A percentile compares a stretch with the other conserved stretches of the same genome.
Conservation (phyloP, 768 basidiomycete genomes). For the Nevesoporus exiguus region DNA sequence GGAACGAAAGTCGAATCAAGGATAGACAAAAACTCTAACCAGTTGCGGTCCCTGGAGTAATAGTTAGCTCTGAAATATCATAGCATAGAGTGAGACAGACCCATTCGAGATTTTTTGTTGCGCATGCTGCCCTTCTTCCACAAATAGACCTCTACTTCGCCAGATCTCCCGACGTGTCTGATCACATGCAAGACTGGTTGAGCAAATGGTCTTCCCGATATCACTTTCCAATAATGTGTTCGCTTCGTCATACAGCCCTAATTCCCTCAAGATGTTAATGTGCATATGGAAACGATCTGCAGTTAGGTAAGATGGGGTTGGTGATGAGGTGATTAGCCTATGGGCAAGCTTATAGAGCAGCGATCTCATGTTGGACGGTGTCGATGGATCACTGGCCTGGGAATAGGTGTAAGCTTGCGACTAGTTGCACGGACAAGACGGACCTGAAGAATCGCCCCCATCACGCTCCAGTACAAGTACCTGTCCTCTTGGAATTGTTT, state of each 20-base stretch:
- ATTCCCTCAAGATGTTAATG: constrained; percentile 64
- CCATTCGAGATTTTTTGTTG: constrained; percentile 56
- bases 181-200: constrained; percentile 68
- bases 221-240: constrained; percentile 65
- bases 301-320: constrained; percentile 58
- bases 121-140: constrained; percentile 62
- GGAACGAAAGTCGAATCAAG: constrained; percentile 62
- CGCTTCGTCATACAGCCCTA: constrained; percentile 68
- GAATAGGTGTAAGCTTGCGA: constrained; percentile 9
- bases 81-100: constrained; percentile 37
- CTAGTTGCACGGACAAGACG: constrained; percentile 1
- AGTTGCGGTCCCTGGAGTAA: constrained; percentile 69
- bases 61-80: constrained; percentile 19
- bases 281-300: constrained; percentile 80
- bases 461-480: constrained; percentile 81
- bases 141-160: constrained; percentile 49
- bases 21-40: constrained; percentile 78
- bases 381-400: constrained; percentile 71
- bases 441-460: constrained; percentile 78
- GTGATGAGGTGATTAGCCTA: constrained; percentile 61
- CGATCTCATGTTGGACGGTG: constrained; percentile 57
- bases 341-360: constrained; percentile 77
- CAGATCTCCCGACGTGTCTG: constrained; percentile 73
- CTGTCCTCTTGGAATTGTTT: constrained; percentile 81
- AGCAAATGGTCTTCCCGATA: constrained; percentile 62